Conservation (phyloP, 371 early-diverging fungal species). For the Nematocida sp. region DNA sequence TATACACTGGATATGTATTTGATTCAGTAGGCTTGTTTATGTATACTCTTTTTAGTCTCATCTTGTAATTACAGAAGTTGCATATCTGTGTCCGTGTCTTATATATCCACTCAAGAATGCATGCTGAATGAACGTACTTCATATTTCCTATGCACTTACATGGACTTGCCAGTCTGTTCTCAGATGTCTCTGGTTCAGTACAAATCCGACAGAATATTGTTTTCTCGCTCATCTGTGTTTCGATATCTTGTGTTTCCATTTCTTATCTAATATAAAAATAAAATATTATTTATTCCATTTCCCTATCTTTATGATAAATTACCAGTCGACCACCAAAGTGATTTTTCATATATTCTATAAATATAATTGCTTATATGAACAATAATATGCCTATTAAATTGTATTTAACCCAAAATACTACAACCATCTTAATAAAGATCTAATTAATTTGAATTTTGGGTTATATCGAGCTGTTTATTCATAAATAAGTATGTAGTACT, state of each 20-base stretch:
- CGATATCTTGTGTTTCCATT: not conserved
- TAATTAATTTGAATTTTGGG: too few species aligned
- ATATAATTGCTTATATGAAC: too few species aligned
- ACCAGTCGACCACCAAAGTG: not conserved
- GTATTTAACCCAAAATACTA: too few species aligned
- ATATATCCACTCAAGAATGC: constrained; percentile 63
- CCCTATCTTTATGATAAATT: too few species aligned
- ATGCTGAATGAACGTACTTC: constrained; percentile 60
- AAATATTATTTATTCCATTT: constrained; percentile 10
- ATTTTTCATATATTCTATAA: not conserved
- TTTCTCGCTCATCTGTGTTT: not conserved
- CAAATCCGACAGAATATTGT: constrained; percentile 63
- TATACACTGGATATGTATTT: not conserved
- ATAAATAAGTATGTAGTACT: too few species aligned
- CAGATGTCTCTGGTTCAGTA: constrained; percentile 28
- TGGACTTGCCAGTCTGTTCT: constrained; percentile 45
- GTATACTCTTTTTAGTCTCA: constrained; percentile 23
- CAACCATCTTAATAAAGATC: too few species aligned
- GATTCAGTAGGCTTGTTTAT: not conserved
- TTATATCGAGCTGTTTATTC: too few species aligned
- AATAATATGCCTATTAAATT: too few species aligned
- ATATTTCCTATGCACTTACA: constrained; percentile 67
- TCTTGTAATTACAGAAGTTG: constrained; percentile 59
- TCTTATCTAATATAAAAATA: constrained; percentile 10
- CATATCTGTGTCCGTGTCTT: constrained; percentile 41